A percentile compares a stretch with the other conserved stretches of the same genome.
Conservation (phyloP, 139 green algal species). For the Spirogloea muscicola region DNA sequence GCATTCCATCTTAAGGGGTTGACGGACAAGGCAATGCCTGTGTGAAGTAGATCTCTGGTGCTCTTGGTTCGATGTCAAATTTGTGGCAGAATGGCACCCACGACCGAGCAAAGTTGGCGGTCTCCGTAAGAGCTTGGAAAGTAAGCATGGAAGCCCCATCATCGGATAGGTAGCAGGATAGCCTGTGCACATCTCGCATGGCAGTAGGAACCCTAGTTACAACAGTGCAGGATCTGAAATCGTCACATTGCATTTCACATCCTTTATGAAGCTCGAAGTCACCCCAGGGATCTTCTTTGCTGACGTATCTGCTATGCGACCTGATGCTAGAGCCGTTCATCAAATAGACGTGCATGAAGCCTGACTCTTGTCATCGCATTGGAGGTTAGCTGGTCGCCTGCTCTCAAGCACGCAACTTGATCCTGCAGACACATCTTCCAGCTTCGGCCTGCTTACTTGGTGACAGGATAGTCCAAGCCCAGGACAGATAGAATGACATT, state of each 20-base stretch:
- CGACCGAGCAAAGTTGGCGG: slow-evolving; percentile 36
- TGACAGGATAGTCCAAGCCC: slow-evolving; percentile 30
- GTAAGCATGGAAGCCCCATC: slow-evolving; percentile 46
- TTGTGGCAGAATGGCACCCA: slow-evolving; percentile 49
- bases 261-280: too few species aligned
- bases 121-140: slow-evolving; percentile 44
- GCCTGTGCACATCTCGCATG: slow-evolving; percentile 7
- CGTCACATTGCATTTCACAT: too few species aligned
- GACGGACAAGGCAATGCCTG: background rate
- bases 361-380: too few species aligned
- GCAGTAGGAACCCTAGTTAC: too few species aligned
- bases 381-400: too few species aligned
- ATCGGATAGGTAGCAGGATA: slow-evolving; percentile 44
- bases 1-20: background rate
- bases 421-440: too few species aligned
- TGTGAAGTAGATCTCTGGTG: slow-evolving; percentile 40
- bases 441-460: slow-evolving; percentile 13
- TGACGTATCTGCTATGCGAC: too few species aligned
- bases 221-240: too few species aligned
- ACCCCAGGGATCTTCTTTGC: too few species aligned
- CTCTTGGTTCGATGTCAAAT: slow-evolving; percentile 35
- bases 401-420: too few species aligned
- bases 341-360: too few species aligned
- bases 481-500: slow-evolving; percentile 41
- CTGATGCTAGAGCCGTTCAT: too few species aligned